These are phyloP conservation scores for Leishmania lainsoni DNA, from an alignment of 208 protist genomes.

Conservation along the genomic window DNA sequence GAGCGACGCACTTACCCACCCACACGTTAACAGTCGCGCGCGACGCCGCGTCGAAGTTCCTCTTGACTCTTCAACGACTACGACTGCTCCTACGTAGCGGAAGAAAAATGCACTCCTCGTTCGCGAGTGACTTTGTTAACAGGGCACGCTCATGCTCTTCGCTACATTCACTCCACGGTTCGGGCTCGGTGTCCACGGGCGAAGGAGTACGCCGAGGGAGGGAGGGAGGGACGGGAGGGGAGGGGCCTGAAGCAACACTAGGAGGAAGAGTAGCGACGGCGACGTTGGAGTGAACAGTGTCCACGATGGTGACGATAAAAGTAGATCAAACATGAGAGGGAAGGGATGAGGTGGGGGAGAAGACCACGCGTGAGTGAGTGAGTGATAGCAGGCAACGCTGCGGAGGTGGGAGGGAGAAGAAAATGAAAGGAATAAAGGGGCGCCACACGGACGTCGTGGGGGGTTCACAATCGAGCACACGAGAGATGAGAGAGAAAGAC, in stretches of 20 bases:
- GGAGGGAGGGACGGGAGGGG: too few relatives aligned
- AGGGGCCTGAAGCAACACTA: background rate
- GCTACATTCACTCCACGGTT: background rate
- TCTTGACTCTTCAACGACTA: background rate
- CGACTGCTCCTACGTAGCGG: background rate
- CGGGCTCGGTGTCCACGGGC: background rate
- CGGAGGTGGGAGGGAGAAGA: background rate
- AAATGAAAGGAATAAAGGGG: background rate
- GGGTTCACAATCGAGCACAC: background rate
- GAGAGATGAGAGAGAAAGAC: background rate
- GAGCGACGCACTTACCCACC: background rate
- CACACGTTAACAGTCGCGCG: background rate
- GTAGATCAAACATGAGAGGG: background rate
- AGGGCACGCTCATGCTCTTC: background rate
- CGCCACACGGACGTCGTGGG: background rate
- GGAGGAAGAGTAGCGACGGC: background rate
- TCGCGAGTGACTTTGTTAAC: background rate
- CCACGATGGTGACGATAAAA: background rate
- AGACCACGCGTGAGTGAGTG: background rate
- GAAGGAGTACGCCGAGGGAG: background rate
- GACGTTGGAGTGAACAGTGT: background rate
- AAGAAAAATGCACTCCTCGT: background rate
- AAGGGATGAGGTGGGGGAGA: background rate
- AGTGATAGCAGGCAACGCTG: background rate
- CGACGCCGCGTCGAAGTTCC: background rate